These are phyloP conservation scores for Puccinia polysora DNA, from an alignment of 1,284 basidiomycete genomes.

Conservation along the genomic window DNA sequence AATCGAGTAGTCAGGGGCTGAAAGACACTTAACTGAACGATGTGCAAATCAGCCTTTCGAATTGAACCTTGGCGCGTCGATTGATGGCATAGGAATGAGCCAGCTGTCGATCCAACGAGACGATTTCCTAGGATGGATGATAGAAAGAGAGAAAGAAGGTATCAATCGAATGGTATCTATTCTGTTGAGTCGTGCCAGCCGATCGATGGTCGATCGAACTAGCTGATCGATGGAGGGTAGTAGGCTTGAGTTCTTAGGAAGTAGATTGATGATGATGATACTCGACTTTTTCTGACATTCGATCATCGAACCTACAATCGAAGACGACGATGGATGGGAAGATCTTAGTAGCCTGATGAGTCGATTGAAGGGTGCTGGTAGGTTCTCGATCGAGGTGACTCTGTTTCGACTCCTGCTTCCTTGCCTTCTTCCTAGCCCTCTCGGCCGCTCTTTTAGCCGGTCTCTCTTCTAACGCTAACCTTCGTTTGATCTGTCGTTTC, in stretches of 20 bases:
- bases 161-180: too few relatives aligned
- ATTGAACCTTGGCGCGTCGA: conserved; percentile 13
- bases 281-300: conserved; percentile 83
- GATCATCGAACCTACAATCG: conserved; percentile 88
- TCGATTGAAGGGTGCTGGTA: not conserved
- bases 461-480: conserved; percentile 1
- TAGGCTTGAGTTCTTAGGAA: too few relatives aligned
- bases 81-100: conserved; percentile 32
- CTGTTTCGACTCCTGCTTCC: not conserved
- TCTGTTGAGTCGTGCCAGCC: too few relatives aligned
- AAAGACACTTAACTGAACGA: conserved; percentile 18
- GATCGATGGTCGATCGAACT: too few relatives aligned
- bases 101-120: conserved; percentile 36
- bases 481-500: conserved; percentile 13
- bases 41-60: conserved; percentile 19
- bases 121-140: conserved; percentile 29
- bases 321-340: conserved; percentile 75
- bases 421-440: conserved; percentile 22
- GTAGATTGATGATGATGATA: too few relatives aligned
- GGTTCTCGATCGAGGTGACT: not conserved
- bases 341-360: not conserved
- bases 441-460: conserved; percentile 26
- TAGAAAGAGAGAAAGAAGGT: too few relatives aligned
- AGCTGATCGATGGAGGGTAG: too few relatives aligned
- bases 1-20: not conserved